Evolutionary conservation across 2,329 filamentous ascomycete species (phyloP), one percentile per base, ranked within the genome.

Genomic region (Xylariaceae sp.): DNA sequence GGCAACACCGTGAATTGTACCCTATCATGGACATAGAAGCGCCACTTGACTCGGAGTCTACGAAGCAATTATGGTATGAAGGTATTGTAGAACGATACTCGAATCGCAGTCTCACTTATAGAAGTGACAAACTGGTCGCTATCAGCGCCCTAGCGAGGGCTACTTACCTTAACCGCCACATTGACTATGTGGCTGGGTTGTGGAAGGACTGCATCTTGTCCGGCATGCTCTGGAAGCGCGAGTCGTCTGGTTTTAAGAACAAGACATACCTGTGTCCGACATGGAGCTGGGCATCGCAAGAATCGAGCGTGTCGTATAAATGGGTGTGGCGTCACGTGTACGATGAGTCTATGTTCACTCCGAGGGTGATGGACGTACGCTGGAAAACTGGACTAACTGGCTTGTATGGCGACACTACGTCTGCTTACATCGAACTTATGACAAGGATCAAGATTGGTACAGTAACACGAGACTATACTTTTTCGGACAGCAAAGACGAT

Each of bases 51-150:
- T 22, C 49, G 19, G 10, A 35, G 19, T 27, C 38, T 9, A 15
- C 42, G 5, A 22, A 12, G 10, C 33, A 30, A n/a, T 48, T 30
- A 45, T 48, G 44, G 42, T 11, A 45, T 22, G 22, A 27, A 27
- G 22, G 22, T 27, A 22, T 48, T 22, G 40, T 32, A n/a, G 46
- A 44, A n/a, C 44, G 48, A 15, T 48, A 51, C 41, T 48, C 45
- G 5, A 45, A 38, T 38, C 35, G 38, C 31, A 17, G 15, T 30
- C 49, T 51, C n/a, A 48, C 49, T 6, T 48, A 44, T 27, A 44
- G 44, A 9, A 18, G 30, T 2, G 49, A 48, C 27, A 51, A 48
- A 17, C 14, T 51, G 12, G 14, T 48, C 40, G 49, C 49, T 11
- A 51, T 51, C 17, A 33, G 38, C 22, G 45, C 22, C 22, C 22